phyloP scores from a whole-genome alignment of 2,329 filamentous ascomycete species.

The Trichoderma sp. region DNA sequence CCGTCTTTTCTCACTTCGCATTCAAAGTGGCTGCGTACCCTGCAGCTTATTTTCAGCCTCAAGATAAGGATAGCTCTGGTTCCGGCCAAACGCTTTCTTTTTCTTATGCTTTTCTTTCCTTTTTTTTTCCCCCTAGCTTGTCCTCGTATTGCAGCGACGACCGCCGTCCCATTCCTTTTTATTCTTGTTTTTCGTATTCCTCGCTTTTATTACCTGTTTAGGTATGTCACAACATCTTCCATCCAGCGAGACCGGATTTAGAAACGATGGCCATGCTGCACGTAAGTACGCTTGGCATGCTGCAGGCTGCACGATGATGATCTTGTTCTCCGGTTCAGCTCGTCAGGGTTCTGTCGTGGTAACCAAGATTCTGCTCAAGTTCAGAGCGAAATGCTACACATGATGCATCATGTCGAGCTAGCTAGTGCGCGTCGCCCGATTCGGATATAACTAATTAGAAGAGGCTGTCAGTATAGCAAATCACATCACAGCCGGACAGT shows the following conservation, averaged over 20 bases:
- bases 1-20: not conserved
- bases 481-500: not conserved
- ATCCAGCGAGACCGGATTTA: not conserved
- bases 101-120: not conserved
- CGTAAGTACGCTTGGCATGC: not conserved
- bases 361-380: not conserved
- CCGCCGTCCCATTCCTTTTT: not conserved
- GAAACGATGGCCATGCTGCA: not conserved
- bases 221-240: not conserved
- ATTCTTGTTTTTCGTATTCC: not conserved
- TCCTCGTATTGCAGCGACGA: not conserved
- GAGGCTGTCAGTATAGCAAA: not conserved
- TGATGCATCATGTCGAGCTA: slow-evolving; percentile 10
- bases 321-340: not conserved
- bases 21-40: not conserved
- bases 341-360: not conserved
- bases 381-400: not conserved
- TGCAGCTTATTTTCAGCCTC: slow-evolving; percentile 8
- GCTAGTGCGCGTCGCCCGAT: slow-evolving; percentile 3
- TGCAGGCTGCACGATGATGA: not conserved
- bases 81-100: not conserved
- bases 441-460: slow-evolving; percentile 15
- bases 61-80: not conserved
- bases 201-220: not conserved
- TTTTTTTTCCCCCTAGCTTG: not conserved